Evolutionary conservation across 805 yeast genomes (phyloP), one percentile per base, ranked within the genome.

Genomic region (Nematodospora valgi): DNA sequence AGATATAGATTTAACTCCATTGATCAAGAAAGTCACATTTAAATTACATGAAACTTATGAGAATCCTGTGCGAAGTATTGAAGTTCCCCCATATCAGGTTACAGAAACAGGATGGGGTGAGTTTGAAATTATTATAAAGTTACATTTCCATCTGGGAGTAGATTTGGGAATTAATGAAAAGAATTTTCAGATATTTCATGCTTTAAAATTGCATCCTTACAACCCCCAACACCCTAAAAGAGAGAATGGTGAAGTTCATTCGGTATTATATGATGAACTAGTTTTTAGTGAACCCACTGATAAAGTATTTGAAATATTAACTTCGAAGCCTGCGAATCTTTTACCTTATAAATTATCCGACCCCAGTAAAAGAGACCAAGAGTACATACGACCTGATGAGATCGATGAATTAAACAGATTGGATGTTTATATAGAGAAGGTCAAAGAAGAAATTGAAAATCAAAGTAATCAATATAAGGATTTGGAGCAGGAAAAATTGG

Each of bases 101-200:
- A 84, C 95, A 2, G 99, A 93, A 53, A 86, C 98, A 0, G 99
- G 99, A 0, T 93, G 99, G 99, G 99, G 99, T 46, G 99, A 93
- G 58, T 93, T 93, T 59, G 99, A 93, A 52, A 83, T 93, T 42
- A 77, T 85, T 23, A 80, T 93, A 37, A 86, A 89, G 54, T 76
- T 93, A 12, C 89, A 81, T 56, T 93, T 93, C 58, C 81, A 80
- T 24, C 73, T 81, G n/a, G 95, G 86, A 20, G 82, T 94, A 11
- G 73, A 67, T 30, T 48, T 67, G 27, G 70, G 71, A 2, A 62
- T 66, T 22, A 82, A 80, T 47, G 98, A 93, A 54, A 93, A 93
- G 64, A 81, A 84, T 58, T 64, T 93, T 30, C 83, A 80, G 27
- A 68, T 93, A 32, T 86, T 87, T 53, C 98, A 93, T 54, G 96